Base-by-base conservation (phyloP, 2,329 filamentous ascomycete species). In the Penicillium hordei region DNA sequence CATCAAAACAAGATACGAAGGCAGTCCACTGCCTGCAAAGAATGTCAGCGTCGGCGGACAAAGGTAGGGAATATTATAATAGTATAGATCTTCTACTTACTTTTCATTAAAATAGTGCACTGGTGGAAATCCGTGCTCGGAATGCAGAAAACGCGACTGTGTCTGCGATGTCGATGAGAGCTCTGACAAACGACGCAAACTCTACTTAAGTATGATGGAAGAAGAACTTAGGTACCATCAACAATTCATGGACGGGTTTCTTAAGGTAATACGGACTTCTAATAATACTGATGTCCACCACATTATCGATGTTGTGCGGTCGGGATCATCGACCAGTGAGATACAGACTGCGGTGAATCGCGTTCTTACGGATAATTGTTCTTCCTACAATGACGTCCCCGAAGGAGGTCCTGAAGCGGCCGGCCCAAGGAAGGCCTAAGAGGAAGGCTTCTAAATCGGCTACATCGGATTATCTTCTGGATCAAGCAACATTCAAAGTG, bases 41-140 rank as follows among this genome's bases (percentile, higher is more conserved):
- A 57, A 48, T 57, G 43, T 52, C 34, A 57, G 54, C 55, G 48
- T 52, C 55, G 48, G 42, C 55, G 48, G 25, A 57, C 34, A 42
- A 57, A 57, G 23, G 55, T 52, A 52, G 5, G 31, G 15, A 52
- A 52, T 42, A 21, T 40, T 40, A 40, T 0, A 7, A 40, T 21
- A 40, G 2, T 48, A 51, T 29, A 39, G 17, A 46, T 15, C 31
- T 40, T 7, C 5, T 42, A 45, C 34, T 29, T 52, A 31, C 43
- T 42, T 33, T 48, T 52, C 1, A n/a, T 40, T 15, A 51, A 25
- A 31, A 51, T 29, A 51, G 48, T 51, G 48, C 25, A 42, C 36
- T 51, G 10, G 21, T 42, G 13, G 13, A 25, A 42, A 25, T 25
- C 21, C 21, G 12, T 42, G 6, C 39, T 25, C 12, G n/a, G 48